phyloP scores from a whole-genome alignment of 768 basidiomycete species.

The Boletellus ananiceps region DNA sequence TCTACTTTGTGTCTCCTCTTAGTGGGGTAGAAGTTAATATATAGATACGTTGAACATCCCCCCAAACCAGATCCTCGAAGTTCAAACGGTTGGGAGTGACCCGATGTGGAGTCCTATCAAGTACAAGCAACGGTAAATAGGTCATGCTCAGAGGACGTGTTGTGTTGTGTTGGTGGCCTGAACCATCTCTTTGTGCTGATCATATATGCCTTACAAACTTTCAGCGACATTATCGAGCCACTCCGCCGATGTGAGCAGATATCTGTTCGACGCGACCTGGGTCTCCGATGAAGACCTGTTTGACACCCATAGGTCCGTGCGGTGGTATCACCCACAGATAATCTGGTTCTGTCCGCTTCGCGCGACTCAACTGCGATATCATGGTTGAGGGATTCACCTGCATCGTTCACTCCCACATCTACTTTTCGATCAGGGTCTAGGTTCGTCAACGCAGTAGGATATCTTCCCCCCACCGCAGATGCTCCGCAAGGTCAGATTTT shows the following conservation, averaged over 20 bases:
- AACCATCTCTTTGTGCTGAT: not conserved
- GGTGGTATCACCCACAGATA: slow-evolving; percentile 68
- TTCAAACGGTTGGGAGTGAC: no score
- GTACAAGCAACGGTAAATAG: slow-evolving; percentile 2
- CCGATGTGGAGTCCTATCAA: no score
- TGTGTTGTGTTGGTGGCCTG: not conserved
- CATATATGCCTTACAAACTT: slow-evolving; percentile 65
- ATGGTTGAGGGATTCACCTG: slow-evolving; percentile 59
- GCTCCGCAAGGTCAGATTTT: slow-evolving; percentile 60
- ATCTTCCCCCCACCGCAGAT: slow-evolving; percentile 62
- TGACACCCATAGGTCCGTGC: slow-evolving; percentile 65
- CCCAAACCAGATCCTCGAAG: no score
- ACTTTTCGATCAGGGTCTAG: slow-evolving; percentile 63
- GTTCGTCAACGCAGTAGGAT: slow-evolving; percentile 79
- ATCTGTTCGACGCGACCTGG: slow-evolving; percentile 1
- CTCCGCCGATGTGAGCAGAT: slow-evolving; percentile 61
- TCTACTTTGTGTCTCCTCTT: no score
- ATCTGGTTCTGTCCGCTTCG: slow-evolving; percentile 83
- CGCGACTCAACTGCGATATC: slow-evolving; percentile 87
- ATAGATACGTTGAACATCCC: no score
- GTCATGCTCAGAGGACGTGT: no score
- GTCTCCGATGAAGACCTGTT: slow-evolving; percentile 10
- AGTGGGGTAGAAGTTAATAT: no score
- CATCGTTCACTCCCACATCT: slow-evolving; percentile 50
- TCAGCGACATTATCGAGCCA: slow-evolving; percentile 70